phyloP scores from a whole-genome alignment of 495 filamentous ascomycete species.

The Talaromyces trachyspermus region DNA sequence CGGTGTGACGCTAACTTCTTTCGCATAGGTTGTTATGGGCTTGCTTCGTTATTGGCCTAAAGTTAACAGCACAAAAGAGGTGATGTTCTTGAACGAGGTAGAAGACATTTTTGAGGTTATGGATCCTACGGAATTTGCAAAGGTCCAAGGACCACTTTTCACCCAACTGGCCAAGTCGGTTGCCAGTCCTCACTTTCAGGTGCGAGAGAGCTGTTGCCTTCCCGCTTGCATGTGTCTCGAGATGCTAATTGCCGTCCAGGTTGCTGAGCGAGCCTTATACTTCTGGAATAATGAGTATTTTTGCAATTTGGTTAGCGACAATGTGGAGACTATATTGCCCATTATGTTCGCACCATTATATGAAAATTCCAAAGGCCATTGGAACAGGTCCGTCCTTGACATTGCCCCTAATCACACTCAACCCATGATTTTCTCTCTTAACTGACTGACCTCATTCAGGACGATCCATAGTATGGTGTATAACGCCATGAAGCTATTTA shows the following conservation, averaged over 20 bases:
- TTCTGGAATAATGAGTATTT: conserved; percentile 99
- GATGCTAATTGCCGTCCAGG: conserved; percentile 29
- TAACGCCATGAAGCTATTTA: conserved; percentile 99
- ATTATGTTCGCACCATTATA: conserved; percentile 99
- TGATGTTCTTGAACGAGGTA: conserved; percentile 99
- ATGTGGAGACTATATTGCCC: conserved; percentile 94
- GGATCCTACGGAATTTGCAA: conserved; percentile 97
- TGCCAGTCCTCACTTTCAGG: conserved; percentile 97
- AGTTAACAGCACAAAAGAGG: conserved; percentile 98
- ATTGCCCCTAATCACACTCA: neutral
- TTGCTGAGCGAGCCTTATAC: conserved; percentile 93
- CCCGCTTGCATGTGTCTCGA: neutral
- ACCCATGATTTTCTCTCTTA: too few species aligned
- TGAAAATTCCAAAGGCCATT: conserved; percentile 98
- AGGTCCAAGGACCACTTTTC: conserved; percentile 96
- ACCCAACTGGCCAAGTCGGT: conserved; percentile 96
- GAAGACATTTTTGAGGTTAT: conserved; percentile 99
- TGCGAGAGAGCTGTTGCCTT: conserved; percentile 19
- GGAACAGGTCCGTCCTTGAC: conserved; percentile 71
- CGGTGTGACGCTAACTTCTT: conserved; percentile 5
- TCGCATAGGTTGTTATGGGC: conserved; percentile 75
- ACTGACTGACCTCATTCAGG: conserved; percentile 38
- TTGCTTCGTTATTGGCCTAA: conserved; percentile 98
- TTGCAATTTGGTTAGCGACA: conserved; percentile 98
- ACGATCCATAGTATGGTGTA: conserved; percentile 99